Percentiles rank a stretch among this genome's conserved stretches.
Conservation (phyloP, 1,139 yeast genomes). For the Pichia sp. region DNA sequence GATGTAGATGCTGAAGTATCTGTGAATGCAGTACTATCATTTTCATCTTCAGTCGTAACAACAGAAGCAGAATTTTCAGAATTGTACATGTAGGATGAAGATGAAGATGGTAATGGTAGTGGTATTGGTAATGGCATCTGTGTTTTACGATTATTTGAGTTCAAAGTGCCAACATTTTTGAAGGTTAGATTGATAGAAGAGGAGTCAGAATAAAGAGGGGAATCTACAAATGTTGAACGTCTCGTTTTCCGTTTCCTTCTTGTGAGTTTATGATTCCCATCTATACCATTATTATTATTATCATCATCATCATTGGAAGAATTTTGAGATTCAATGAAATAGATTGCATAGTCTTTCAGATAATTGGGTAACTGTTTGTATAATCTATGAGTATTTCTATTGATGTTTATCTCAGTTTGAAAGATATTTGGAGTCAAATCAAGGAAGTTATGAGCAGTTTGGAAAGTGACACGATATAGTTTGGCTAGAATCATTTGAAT, state of each 20-base stretch:
- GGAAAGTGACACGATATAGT: slow-evolving; percentile 83
- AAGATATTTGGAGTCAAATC: slow-evolving; percentile 80
- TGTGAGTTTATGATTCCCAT: background rate
- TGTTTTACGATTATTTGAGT: too few relatives aligned
- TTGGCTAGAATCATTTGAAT: slow-evolving; percentile 88
- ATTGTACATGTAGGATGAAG: background rate
- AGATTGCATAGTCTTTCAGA: slow-evolving; percentile 29
- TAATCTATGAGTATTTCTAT: slow-evolving; percentile 38
- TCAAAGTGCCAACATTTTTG: too few relatives aligned
- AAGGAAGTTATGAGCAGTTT: slow-evolving; percentile 78
- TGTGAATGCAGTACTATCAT: slow-evolving; percentile 41
- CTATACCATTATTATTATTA: background rate
- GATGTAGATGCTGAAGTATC: slow-evolving; percentile 2
- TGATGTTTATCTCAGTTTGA: slow-evolving; percentile 65
- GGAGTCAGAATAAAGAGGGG: background rate
- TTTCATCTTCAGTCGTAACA: slow-evolving; percentile 11
- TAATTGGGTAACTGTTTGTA: slow-evolving; percentile 54
- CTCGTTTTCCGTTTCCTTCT: background rate
- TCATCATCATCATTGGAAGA: slow-evolving; percentile 1
- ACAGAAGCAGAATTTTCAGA: slow-evolving; percentile 1
- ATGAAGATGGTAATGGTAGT: too few relatives aligned
- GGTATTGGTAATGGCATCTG: too few relatives aligned
- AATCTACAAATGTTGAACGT: background rate
- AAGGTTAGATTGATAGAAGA: slow-evolving; percentile 1
- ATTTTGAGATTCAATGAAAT: slow-evolving; percentile 5